phyloP scores from a whole-genome alignment of 2,329 filamentous ascomycete species.

The Fusarium protoensiforme region DNA sequence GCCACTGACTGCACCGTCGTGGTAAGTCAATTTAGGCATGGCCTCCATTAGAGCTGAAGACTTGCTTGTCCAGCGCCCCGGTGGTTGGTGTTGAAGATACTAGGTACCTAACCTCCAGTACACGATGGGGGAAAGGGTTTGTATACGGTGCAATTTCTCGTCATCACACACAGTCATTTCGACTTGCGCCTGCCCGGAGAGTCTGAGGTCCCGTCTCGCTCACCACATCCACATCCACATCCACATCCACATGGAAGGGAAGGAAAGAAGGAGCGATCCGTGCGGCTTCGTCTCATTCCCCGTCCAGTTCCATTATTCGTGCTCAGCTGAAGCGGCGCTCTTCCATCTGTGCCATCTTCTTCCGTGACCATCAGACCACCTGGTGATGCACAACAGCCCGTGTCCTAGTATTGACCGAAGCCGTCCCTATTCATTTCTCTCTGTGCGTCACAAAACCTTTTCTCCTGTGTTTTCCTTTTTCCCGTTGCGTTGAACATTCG shows the following conservation, averaged over 20 bases:
- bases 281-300: conserved; percentile 12
- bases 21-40: not conserved
- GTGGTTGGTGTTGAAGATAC: not conserved
- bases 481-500: conserved; percentile 21
- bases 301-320: not conserved
- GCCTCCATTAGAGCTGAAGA: not conserved
- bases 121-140: not conserved
- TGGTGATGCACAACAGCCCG: not conserved
- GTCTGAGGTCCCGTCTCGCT: not conserved
- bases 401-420: not conserved
- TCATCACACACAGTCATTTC: not conserved
- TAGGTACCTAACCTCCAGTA: too few species aligned
- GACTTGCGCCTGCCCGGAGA: not conserved
- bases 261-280: conserved; percentile 13
- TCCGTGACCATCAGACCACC: not conserved
- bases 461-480: conserved; percentile 20
- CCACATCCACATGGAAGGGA: not conserved
- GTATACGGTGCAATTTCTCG: not conserved
- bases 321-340: not conserved
- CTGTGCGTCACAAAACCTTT: not conserved
- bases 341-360: not conserved
- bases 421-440: not conserved
- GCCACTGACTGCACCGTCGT: conserved; percentile 7
- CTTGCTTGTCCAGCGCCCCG: not conserved
- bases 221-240: not conserved